Conservation (phyloP, 2,329 filamentous ascomycete species). For the Calonectria honghensis region DNA sequence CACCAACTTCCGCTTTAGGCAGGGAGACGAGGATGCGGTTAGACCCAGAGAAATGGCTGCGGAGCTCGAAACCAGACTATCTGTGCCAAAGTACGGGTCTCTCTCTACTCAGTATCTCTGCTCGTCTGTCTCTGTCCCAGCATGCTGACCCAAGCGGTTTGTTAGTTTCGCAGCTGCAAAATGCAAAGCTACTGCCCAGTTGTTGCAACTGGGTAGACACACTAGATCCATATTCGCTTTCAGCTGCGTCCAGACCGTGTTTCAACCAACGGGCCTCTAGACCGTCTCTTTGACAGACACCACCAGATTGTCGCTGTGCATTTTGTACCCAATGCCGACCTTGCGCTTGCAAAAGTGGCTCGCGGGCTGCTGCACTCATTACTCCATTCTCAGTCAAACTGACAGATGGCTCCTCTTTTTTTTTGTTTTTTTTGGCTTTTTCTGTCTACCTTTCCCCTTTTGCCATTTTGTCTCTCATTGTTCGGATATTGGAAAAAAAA, state of each 20-base stretch:
- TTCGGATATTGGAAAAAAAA: neutral
- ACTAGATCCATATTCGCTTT: slow-evolving; percentile 19
- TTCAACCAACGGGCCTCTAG: slow-evolving; percentile 16
- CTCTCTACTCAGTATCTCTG: neutral
- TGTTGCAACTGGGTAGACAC: neutral
- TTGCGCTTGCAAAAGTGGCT: slow-evolving; percentile 10
- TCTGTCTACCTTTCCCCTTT: neutral
- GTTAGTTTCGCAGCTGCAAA: neutral
- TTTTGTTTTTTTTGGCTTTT: too few species aligned
- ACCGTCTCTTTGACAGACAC: slow-evolving; percentile 10
- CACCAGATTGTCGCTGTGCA: neutral
- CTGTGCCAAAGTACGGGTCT: neutral
- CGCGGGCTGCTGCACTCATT: neutral
- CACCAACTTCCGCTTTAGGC: slow-evolving; percentile 11
- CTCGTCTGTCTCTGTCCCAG: neutral
- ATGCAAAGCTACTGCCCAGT: neutral
- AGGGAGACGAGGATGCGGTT: neutral
- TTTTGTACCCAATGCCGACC: neutral
- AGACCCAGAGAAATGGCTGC: neutral
- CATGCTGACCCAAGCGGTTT: neutral
- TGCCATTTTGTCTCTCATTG: neutral
- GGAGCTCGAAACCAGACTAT: slow-evolving; percentile 14
- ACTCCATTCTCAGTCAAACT: slow-evolving; percentile 15
- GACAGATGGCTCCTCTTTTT: slow-evolving; percentile 17
- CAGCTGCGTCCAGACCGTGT: slow-evolving; percentile 18